Evolutionary conservation across 148 eudicot species (phyloP), one percentile per base, ranked within the genome.

Genomic region (Rhododendron williamsianum): DNA sequence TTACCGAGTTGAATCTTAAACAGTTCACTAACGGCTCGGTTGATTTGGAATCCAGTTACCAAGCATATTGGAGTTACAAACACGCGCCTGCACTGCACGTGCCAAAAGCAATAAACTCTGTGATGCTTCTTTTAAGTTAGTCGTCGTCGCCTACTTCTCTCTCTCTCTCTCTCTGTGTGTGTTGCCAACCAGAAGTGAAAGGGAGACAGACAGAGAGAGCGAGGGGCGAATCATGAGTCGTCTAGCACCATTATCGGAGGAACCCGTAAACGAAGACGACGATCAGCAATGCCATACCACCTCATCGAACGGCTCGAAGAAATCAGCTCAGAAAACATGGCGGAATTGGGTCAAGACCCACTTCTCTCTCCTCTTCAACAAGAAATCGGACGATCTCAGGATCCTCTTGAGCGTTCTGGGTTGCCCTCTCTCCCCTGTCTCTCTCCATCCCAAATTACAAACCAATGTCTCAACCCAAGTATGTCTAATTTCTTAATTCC

Each of bases 351-450:
- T 96, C 54, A 94, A 90, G 81, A 91, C 86, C 73, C 93, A 90
- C 51, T 88, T 90, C 27, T 90, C 93, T 74, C 52, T 89, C 21
- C 89, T 94, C 80, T 91, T 87, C 82, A 89, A 92, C 86, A 92
- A 93, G 85, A 94, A 92, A 84, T 93, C 98, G 60, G 94, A 96
- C 88, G 93, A 96, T 89, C 93, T 96, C 86, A 94, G 90, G 86
- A 80, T 96, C 80, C 94, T 96, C 65, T 71, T 96, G 6, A 93
- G 98, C 86, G 99, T 96, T 89, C 92, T 96, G 56, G 99, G 92
- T 69, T 96, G 99, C 89, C 99, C 99, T 79, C 98, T 96, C 30
- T 95, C 95, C 23, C 95, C 99, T 16, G 86, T 94, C 27, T 90
- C 98, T 11, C 82, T 86, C 30, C 90, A 65, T 30, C 88, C 92